Conservation (phyloP, 2,329 filamentous ascomycete genomes). For the Penicillium nordicum region DNA sequence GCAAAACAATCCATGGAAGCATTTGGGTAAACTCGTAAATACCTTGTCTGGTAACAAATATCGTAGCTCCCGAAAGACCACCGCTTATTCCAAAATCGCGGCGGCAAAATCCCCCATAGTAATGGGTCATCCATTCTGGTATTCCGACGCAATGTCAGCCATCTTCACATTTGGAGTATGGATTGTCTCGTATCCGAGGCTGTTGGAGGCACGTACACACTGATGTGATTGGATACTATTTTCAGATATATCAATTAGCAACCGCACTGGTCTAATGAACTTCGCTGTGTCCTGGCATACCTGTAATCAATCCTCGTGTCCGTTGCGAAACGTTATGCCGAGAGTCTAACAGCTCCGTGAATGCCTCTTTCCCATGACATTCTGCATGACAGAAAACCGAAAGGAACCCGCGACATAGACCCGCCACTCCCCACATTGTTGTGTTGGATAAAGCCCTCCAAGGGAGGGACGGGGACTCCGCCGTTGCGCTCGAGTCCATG, state of each 20-base stretch:
- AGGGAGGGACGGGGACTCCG: conserved; percentile 42
- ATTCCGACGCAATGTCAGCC: conserved; percentile 28
- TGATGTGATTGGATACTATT: conserved; percentile 80
- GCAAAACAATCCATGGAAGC: not conserved
- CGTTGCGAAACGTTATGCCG: conserved; percentile 64
- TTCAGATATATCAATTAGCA: conserved; percentile 2
- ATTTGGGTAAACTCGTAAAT: conserved; percentile 23
- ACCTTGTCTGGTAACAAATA: conserved; percentile 90
- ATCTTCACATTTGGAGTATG: conserved; percentile 15
- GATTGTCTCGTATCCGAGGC: conserved; percentile 16
- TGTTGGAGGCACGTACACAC: conserved; percentile 65
- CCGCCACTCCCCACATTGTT: conserved; percentile 69
- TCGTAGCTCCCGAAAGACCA: conserved; percentile 93
- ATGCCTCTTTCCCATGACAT: conserved; percentile 70
- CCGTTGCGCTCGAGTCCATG: conserved; percentile 43
- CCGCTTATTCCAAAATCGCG: conserved; percentile 71
- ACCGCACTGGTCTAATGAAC: not conserved
- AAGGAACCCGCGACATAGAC: conserved; percentile 70
- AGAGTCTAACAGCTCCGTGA: conserved; percentile 71
- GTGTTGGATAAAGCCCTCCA: conserved; percentile 72
- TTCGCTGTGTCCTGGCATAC: conserved; percentile 43
- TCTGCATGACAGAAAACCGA: conserved; percentile 71
- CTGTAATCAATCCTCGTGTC: conserved; percentile 76
- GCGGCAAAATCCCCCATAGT: conserved; percentile 84
- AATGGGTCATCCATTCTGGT: conserved; percentile 86